These are phyloP conservation scores for Geosmithia flava DNA, from an alignment of 2,329 filamentous ascomycete genomes.

Conservation along the genomic window DNA sequence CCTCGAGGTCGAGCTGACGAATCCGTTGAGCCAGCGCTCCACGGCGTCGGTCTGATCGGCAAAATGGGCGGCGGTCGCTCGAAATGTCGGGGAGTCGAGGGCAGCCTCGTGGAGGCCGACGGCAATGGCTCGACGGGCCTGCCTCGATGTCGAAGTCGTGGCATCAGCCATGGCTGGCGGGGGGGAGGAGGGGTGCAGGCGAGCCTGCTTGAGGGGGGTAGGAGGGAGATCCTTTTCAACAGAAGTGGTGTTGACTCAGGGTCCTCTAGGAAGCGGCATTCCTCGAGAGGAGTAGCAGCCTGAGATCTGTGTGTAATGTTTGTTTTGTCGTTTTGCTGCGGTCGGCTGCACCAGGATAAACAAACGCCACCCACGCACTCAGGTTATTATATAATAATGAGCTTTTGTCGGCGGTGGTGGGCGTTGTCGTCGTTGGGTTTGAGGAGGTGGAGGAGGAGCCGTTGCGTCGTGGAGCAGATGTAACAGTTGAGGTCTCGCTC, in stretches of 20 bases:
- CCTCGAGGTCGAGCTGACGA: constrained; percentile 39
- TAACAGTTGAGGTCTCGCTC: background rate
- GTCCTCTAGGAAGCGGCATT: background rate
- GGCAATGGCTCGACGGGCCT: constrained; percentile 38
- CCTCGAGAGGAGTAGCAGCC: background rate
- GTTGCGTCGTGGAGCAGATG: background rate
- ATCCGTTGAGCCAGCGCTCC: constrained; percentile 76
- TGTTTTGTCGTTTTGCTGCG: background rate
- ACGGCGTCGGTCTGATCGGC: constrained; percentile 82
- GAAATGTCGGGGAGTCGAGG: constrained; percentile 92
- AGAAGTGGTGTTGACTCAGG: background rate
- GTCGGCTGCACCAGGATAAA: no score
- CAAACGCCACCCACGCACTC: background rate
- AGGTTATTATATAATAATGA: background rate
- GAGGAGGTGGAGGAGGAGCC: background rate
- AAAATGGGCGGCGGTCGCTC: constrained; percentile 76
- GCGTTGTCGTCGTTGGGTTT: background rate
- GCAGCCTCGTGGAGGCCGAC: constrained; percentile 89
- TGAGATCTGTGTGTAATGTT: background rate
- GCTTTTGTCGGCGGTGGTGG: background rate
- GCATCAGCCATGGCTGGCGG: constrained; percentile 8
- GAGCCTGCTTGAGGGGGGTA: background rate
- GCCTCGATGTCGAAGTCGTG: constrained; percentile 6
- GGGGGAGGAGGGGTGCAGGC: constrained; percentile 2
- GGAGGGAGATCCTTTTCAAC: no score